Evolutionary conservation across 768 basidiomycete species (phyloP).

Genomic region (Tricholoma terreum): DNA sequence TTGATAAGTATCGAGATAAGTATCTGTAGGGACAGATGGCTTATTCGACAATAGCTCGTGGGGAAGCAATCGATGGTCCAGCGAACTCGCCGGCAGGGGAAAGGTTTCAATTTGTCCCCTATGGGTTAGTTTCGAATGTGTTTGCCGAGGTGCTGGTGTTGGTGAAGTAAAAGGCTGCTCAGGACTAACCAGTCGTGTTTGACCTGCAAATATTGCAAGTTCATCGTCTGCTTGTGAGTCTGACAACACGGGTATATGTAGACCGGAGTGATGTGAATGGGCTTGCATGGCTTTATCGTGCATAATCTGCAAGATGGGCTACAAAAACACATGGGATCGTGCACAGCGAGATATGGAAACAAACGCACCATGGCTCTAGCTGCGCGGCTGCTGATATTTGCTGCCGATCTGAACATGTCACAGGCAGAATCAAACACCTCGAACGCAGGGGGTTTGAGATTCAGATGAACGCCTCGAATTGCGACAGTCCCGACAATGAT

Average conservation of each 20-base stretch:
- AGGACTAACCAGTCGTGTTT: slow-evolving; percentile 26
- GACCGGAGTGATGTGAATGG: slow-evolving; percentile 15
- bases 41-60: neutral
- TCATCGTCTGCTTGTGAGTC: slow-evolving; percentile 28
- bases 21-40: neutral
- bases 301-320: slow-evolving; percentile 48
- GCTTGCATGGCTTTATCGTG: slow-evolving; percentile 39
- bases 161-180: neutral
- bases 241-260: slow-evolving; percentile 14
- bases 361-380: slow-evolving; percentile 43
- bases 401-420: slow-evolving; percentile 40
- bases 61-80: neutral
- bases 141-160: neutral
- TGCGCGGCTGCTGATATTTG: slow-evolving; percentile 47
- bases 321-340: neutral
- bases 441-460: slow-evolving; percentile 44
- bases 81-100: neutral
- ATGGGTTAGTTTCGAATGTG: neutral
- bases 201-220: slow-evolving; percentile 33
- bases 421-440: slow-evolving; percentile 46
- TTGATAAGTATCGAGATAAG: slow-evolving; percentile 7
- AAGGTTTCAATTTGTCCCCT: neutral
- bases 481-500: slow-evolving; percentile 55
- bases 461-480: slow-evolving; percentile 39
- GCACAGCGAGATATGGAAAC: neutral